Conservation (phyloP, 257 asterid genomes). For the Misopates orontium region DNA sequence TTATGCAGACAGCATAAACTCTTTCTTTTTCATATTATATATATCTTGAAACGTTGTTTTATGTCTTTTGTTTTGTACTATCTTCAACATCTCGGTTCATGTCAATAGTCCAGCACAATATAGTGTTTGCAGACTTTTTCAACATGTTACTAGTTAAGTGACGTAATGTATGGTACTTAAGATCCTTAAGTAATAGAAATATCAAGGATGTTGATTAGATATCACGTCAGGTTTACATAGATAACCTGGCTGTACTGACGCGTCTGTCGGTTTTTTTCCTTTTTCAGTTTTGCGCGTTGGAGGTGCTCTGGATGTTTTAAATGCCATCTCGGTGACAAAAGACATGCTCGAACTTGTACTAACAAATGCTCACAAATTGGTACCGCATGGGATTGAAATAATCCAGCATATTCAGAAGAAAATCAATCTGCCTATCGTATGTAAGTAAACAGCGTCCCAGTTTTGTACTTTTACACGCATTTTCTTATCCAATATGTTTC, state of each 20-base stretch:
- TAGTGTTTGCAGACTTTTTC: not conserved
- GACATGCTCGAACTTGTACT: conserved; percentile 43
- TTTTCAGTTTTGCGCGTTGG: conserved; percentile 59
- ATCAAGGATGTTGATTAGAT: not conserved
- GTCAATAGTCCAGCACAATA: too few species aligned
- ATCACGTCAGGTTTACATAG: not conserved
- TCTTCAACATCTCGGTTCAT: conserved; percentile 2
- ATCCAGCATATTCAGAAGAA: conserved; percentile 34
- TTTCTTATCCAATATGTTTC: too few species aligned
- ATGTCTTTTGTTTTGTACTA: not conserved
- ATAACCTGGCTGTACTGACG: not conserved
- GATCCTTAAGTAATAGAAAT: not conserved
- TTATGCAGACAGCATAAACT: not conserved
- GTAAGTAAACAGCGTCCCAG: conserved; percentile 42
- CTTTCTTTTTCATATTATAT: not conserved
- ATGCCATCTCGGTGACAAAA: conserved; percentile 44
- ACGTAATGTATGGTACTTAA: not conserved
- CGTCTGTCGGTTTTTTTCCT: not conserved
- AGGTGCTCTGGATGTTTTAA: conserved; percentile 36
- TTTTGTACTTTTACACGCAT: too few species aligned
- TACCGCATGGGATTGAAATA: conserved; percentile 33
- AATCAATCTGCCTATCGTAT: conserved; percentile 33
- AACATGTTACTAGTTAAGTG: conserved; percentile 1
- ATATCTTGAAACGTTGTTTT: not conserved
- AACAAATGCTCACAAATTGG: conserved; percentile 54